phyloP scores from a whole-genome alignment of 768 basidiomycete genomes.

The Lactarius vividus region DNA sequence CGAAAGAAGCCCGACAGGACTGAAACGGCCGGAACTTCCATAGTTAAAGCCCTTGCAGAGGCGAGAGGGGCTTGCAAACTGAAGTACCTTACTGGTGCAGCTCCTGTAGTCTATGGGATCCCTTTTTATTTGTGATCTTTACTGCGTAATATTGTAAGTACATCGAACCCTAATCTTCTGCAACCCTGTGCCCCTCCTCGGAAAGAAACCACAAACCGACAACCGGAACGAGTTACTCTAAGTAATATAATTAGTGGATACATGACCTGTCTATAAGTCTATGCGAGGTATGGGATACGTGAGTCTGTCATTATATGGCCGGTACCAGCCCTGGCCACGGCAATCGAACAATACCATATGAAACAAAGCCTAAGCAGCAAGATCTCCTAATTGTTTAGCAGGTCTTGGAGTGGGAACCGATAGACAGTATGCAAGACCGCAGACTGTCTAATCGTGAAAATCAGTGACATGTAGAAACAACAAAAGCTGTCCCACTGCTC shows the following conservation, averaged over 20 bases:
- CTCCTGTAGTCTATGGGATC: conserved; percentile 93
- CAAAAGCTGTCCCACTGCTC: neutral
- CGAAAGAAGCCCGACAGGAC: conserved; percentile 27
- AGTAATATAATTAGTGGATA: conserved; percentile 1
- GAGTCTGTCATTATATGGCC: neutral
- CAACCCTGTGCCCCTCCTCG: neutral
- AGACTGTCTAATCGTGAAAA: neutral
- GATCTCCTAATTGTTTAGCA: neutral
- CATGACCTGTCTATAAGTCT: neutral
- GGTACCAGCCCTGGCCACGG: neutral
- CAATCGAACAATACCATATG: too few species aligned
- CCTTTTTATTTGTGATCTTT: conserved; percentile 70
- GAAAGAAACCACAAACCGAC: neutral
- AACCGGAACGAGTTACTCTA: neutral
- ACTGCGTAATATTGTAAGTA: neutral
- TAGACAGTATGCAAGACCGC: conserved; percentile 12
- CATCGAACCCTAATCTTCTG: neutral
- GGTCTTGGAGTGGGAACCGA: neutral
- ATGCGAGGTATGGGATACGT: neutral
- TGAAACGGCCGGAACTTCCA: conserved; percentile 40
- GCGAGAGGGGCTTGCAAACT: conserved; percentile 84
- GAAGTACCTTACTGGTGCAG: conserved; percentile 91
- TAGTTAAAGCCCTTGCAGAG: conserved; percentile 75
- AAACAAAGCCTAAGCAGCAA: neutral
- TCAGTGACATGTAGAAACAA: neutral